Base-by-base conservation (phyloP, 495 filamentous ascomycete genomes). In the Neurospora intermedia region DNA sequence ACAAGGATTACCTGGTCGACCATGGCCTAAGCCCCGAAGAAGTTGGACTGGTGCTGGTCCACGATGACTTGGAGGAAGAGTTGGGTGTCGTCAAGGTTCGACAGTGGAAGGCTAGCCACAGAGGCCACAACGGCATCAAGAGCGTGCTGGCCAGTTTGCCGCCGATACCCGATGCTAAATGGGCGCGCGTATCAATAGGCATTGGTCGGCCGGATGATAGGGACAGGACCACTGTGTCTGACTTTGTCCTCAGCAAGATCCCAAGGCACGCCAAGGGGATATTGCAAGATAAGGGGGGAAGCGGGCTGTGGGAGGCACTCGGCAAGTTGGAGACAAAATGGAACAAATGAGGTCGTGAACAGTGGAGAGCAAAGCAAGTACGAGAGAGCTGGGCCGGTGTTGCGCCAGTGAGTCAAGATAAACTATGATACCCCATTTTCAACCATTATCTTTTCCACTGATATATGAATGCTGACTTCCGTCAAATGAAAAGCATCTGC, bases 121-220 rank as follows among this genome's bases (percentile, higher is more conserved):
- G 88, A 18, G 94, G 94, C 0, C 94, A 97, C 79, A 94, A 94
- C 74, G 94, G 94, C 6, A 74, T 97, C 48, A 92, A 91, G 80
- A 92, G 89, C 77, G 83, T 89, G 18, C 82, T 89, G 70, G 82
- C 82, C 43, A 84, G 78, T 70, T 71, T 93, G 70, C 77, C 79
- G 20, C 77, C 78, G 6, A 78, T 76, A 13, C 70, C 77, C 18
- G 73, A 73, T 1, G 76, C 73, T 43, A 74, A 71, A 23, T 85
- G 82, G 80, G 79, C 81, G 59, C 80, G 85, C 23, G 78, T 96
- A 69, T 88, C 90, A 0, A 80, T 94, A 4, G 93, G 93, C 4
- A 94, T 94, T 77, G 93, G 91, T 41, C 81, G 93, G 62, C 92
- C 92, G 0, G 80, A 76, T 35, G 87, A 82, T 70, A 84, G 90